Conservation (phyloP, 2,329 filamentous ascomycete species). For the Ustilaginoidea virens region DNA sequence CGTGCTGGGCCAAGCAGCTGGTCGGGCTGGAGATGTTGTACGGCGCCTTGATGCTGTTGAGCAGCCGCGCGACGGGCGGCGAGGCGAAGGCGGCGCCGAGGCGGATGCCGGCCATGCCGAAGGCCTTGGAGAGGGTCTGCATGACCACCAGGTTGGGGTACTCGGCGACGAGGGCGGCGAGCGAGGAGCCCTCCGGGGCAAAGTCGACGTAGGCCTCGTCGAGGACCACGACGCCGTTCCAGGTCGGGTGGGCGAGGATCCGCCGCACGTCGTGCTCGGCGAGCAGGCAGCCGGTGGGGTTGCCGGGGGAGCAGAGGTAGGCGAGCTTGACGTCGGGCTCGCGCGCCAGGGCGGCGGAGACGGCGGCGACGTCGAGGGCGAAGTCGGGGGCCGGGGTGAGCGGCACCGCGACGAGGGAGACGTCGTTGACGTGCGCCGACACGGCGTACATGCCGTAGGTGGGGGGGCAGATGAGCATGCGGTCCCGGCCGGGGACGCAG, state of each 20-base stretch:
- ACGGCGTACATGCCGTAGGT: constrained; percentile 99
- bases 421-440: constrained; percentile 85
- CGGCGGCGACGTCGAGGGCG: constrained; percentile 52
- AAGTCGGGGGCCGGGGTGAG: constrained; percentile 60
- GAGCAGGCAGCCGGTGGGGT: constrained; percentile 74
- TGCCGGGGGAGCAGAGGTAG: constrained; percentile 90
- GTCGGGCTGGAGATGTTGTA: constrained; percentile 92
- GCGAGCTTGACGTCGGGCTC: constrained; percentile 62
- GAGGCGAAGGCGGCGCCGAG: constrained; percentile 75
- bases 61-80: constrained; percentile 55
- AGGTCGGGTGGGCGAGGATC: constrained; percentile 72
- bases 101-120: constrained; percentile 86
- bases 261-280: constrained; percentile 56
- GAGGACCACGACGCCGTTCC: constrained; percentile 87
- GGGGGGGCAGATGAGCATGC: constrained; percentile 85
- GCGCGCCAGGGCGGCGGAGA: constrained; percentile 47
- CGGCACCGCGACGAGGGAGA: constrained; percentile 74
- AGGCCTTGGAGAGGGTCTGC: constrained; percentile 97
- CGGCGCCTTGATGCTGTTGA: constrained; percentile 89
- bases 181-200: constrained; percentile 55
- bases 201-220: constrained; percentile 98
- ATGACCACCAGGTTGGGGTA: constrained; percentile 94
- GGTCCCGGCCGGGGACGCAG: constrained; percentile 73
- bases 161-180: constrained; percentile 83
- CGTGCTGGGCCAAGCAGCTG: constrained; percentile 61